phyloP scores from a whole-genome alignment of 2,329 filamentous ascomycete species.

The Colletotrichum tamarilloi region DNA sequence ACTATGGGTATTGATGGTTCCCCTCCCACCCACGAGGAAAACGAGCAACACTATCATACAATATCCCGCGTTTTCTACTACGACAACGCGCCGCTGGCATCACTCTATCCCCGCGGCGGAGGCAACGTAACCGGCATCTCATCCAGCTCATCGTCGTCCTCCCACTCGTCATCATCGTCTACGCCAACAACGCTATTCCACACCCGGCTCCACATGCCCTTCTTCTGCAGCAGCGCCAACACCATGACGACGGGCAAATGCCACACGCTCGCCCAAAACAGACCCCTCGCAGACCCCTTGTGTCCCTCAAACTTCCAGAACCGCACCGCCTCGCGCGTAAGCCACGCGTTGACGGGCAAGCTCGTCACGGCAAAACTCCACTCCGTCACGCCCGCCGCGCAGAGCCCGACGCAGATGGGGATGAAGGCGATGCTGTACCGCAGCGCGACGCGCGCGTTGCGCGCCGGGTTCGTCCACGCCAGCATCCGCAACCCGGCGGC shows the following conservation, averaged over 20 bases:
- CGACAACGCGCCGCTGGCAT: not conserved
- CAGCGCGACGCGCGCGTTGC: constrained; percentile 87
- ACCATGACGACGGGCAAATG: constrained; percentile 92
- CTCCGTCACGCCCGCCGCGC: constrained; percentile 83
- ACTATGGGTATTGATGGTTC: not conserved
- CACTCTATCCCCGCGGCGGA: constrained; percentile 11
- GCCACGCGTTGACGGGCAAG: constrained; percentile 85
- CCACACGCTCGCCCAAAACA: constrained; percentile 99
- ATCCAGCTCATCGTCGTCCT: constrained; percentile 65
- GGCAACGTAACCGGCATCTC: constrained; percentile 45
- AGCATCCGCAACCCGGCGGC: constrained; percentile 78
- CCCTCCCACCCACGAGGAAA: not conserved
- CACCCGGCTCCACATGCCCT: constrained; percentile 88
- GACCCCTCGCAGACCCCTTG: constrained; percentile 80
- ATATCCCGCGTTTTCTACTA: not conserved
- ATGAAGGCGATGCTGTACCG: constrained; percentile 89
- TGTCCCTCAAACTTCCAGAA: constrained; percentile 86
- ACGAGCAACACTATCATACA: constrained; percentile 30
- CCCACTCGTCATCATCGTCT: constrained; percentile 63
- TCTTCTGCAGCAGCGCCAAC: constrained; percentile 91
- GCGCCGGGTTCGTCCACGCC: constrained; percentile 85
- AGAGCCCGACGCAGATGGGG: constrained; percentile 85
- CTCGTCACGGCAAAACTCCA: constrained; percentile 87
- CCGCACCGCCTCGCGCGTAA: constrained; percentile 79
- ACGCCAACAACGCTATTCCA: constrained; percentile 75